Conservation (phyloP, 2,329 filamentous ascomycete species). For the Ophiocordyceps camponoti-floridani region DNA sequence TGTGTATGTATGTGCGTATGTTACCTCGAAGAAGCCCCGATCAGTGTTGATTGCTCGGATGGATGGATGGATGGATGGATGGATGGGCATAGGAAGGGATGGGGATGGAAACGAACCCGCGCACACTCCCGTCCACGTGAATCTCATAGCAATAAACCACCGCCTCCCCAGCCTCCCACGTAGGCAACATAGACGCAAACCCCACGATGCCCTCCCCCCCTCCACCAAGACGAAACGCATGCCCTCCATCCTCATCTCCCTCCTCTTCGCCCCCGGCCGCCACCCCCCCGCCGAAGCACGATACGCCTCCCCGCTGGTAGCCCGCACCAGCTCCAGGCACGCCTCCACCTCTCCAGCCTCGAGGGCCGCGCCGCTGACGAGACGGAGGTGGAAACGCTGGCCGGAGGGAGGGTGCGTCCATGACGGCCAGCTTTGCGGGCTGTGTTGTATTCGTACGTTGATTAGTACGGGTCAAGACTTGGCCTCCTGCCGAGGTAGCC, state of each 20-base stretch:
- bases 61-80: background rate
- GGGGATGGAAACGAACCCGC: slow-evolving; percentile 23
- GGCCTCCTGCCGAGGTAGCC: no score
- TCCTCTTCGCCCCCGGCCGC: slow-evolving; percentile 39
- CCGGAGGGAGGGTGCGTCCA: slow-evolving; percentile 34
- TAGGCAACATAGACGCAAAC: slow-evolving; percentile 56
- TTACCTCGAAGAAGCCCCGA: no score
- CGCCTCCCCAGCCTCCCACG: slow-evolving; percentile 43
- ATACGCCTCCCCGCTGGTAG: slow-evolving; percentile 48
- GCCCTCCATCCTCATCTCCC: slow-evolving; percentile 50
- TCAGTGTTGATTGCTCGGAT: background rate
- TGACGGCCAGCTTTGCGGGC: slow-evolving; percentile 10
- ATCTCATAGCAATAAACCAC: slow-evolving; percentile 70
- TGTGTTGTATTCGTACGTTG: background rate
- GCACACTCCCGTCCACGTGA: slow-evolving; percentile 40
- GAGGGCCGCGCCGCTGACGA: slow-evolving; percentile 23
- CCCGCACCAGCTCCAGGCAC: slow-evolving; percentile 39
- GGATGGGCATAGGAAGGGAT: background rate
- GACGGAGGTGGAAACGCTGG: slow-evolving; percentile 21
- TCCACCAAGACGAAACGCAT: slow-evolving; percentile 51
- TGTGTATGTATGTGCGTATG: slow-evolving; percentile 13
- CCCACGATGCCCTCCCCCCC: slow-evolving; percentile 19
- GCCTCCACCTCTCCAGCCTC: slow-evolving; percentile 24
- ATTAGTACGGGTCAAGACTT: no score
- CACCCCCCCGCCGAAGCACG: slow-evolving; percentile 43